Conservation (phyloP, 306 rosid genomes). For the Lathyrus sativus region DNA sequence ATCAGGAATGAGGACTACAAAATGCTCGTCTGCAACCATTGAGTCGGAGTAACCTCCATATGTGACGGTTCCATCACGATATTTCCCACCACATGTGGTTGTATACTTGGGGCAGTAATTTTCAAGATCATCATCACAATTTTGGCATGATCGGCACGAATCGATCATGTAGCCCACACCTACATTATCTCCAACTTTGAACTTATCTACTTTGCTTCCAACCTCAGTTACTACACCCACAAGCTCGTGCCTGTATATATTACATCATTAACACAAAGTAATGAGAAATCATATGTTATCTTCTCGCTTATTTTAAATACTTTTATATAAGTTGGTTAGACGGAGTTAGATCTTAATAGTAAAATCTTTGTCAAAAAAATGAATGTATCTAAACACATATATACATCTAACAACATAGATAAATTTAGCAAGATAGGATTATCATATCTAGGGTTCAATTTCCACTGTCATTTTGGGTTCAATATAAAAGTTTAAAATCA, state of each 20-base stretch:
- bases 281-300: background rate
- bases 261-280: background rate
- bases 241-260: conserved; percentile 49
- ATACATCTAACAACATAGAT: too few relatives aligned
- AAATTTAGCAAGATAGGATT: too few relatives aligned
- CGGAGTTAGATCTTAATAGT: too few relatives aligned
- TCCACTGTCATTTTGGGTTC: too few relatives aligned
- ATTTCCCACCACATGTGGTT: conserved; percentile 32
- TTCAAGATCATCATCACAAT: conserved; percentile 46
- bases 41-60: conserved; percentile 59
- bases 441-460: too few relatives aligned
- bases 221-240: conserved; percentile 27
- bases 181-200: conserved; percentile 60
- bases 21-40: conserved; percentile 53
- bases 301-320: background rate
- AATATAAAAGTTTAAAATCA: background rate
- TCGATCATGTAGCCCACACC: conserved; percentile 58
- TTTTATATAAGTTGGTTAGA: background rate
- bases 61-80: conserved; percentile 47
- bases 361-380: too few relatives aligned
- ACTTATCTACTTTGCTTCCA: conserved; percentile 52
- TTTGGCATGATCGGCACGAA: conserved; percentile 49
- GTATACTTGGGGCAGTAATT: conserved; percentile 46
- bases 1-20: conserved; percentile 47
- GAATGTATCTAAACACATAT: too few relatives aligned